Evolutionary conservation across 371 early-diverging fungal species (phyloP).

Genomic region (Blakeslea trispora): DNA sequence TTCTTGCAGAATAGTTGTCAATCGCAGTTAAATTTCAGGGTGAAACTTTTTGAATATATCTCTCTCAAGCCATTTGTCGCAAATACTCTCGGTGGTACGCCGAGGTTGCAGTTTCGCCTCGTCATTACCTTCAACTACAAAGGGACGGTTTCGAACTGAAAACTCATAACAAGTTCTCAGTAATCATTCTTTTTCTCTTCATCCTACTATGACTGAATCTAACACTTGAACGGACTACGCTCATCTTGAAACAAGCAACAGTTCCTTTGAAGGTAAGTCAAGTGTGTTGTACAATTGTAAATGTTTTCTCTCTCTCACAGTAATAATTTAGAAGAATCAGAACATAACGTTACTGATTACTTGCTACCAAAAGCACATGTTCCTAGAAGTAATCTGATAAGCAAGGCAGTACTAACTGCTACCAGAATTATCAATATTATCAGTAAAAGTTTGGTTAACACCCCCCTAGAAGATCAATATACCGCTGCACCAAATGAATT

Average conservation of each 20-base stretch:
- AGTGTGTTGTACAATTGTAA: conserved; percentile 7
- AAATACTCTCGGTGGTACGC: no score
- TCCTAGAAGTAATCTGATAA: conserved; percentile 13
- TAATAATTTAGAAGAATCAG: conserved; percentile 7
- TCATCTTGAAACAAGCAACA: conserved; percentile 11
- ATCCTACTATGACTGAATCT: conserved; percentile 12
- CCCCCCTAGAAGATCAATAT: conserved; percentile 10
- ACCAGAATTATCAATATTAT: conserved; percentile 9
- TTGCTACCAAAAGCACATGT: conserved; percentile 10
- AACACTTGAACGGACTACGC: conserved; percentile 8
- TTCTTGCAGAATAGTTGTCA: no score
- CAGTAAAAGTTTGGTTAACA: conserved; percentile 7
- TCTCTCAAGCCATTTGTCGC: no score
- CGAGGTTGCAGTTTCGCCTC: no score
- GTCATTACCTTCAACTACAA: no score
- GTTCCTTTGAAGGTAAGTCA: conserved; percentile 11
- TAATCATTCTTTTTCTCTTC: conserved; percentile 2
- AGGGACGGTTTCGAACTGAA: no score
- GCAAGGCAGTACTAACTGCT: conserved; percentile 9
- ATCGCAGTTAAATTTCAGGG: no score
- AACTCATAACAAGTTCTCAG: no score
- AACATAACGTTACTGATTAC: conserved; percentile 11
- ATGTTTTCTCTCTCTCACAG: conserved; percentile 1
- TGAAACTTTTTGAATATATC: no score
- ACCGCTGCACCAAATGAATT: no score